A percentile compares a stretch with the other conserved stretches of the same genome.
Conservation (phyloP, 441 rosid genomes). For the Pelargonium australe region DNA sequence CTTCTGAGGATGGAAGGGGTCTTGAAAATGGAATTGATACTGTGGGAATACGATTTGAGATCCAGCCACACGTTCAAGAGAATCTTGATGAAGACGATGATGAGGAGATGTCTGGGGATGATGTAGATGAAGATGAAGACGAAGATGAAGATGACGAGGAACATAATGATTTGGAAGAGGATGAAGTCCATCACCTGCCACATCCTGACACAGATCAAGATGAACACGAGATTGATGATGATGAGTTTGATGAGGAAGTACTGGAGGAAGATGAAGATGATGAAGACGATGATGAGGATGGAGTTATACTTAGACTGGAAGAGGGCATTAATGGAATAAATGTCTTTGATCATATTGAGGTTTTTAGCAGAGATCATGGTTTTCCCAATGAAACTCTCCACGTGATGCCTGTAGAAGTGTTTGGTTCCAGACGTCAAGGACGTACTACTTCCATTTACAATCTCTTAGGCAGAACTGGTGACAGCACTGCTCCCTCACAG, state of each 20-base stretch:
- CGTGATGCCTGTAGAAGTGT: slow-evolving; percentile 97
- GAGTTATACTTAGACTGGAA: slow-evolving; percentile 83
- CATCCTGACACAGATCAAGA: slow-evolving; percentile 95
- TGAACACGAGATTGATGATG: slow-evolving; percentile 96
- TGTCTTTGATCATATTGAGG: slow-evolving; percentile 92
- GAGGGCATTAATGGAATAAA: slow-evolving; percentile 94
- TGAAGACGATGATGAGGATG: slow-evolving; percentile 88
- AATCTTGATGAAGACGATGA: slow-evolving; percentile 88
- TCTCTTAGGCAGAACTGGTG: slow-evolving; percentile 84
- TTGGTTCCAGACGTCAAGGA: slow-evolving; percentile 95
- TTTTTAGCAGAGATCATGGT: slow-evolving; percentile 77
- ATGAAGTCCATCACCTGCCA: slow-evolving; percentile 83
- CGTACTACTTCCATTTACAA: slow-evolving; percentile 93
- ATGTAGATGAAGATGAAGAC: slow-evolving; percentile 67
- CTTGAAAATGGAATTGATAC: slow-evolving; percentile 69
- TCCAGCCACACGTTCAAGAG: slow-evolving; percentile 74
- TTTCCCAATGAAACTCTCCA: slow-evolving; percentile 85
- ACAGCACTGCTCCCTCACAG: slow-evolving; percentile 54
- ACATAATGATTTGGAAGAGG: slow-evolving; percentile 75
- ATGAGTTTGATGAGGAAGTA: slow-evolving; percentile 91
- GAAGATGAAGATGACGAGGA: slow-evolving; percentile 81
- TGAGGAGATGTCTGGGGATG: slow-evolving; percentile 90
- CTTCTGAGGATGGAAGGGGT: slow-evolving; percentile 66
- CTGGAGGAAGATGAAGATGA: slow-evolving; percentile 95
- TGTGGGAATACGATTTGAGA: slow-evolving; percentile 72